A percentile compares a stretch with the other conserved stretches of the same genome.
phyloP scores from a whole-genome alignment of 306 rosid species.

The Prinsepia uniflora region DNA sequence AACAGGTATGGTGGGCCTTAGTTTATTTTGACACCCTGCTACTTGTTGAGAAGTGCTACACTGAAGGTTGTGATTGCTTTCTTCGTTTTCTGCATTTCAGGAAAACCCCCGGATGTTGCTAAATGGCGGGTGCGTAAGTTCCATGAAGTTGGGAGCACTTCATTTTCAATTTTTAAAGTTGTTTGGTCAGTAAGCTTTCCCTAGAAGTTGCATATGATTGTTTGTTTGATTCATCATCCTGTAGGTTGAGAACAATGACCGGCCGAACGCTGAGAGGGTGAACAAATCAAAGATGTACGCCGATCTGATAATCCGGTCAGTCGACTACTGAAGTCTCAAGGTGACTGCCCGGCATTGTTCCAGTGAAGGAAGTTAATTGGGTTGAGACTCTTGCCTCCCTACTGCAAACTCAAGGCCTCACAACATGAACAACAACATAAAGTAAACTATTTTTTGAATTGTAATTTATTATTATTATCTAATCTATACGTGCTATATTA shows the following conservation, averaged over 20 bases:
- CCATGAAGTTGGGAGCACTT: neutral
- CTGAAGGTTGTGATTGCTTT: neutral
- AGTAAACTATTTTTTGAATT: neutral
- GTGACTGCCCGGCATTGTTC: neutral
- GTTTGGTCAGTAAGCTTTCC: neutral
- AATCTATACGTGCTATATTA: no score
- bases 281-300: conserved; percentile 75
- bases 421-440: neutral
- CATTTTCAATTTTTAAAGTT: neutral
- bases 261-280: conserved; percentile 77
- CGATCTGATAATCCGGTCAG: conserved; percentile 64
- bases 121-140: conserved; percentile 57
- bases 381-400: neutral
- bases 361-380: neutral
- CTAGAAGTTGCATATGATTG: neutral
- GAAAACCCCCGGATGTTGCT: conserved; percentile 71
- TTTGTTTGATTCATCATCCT: neutral
- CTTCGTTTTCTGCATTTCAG: conserved; percentile 30
- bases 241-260: conserved; percentile 83
- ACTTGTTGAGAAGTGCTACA: neutral
- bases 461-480: no score
- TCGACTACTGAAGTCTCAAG: conserved; percentile 48
- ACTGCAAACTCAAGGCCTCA: neutral
- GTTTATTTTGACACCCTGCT: conserved; percentile 9
- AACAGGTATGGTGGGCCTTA: conserved; percentile 47